Conservation (phyloP, 176 grass and related monocot species). For the Musa schizocarpa region DNA sequence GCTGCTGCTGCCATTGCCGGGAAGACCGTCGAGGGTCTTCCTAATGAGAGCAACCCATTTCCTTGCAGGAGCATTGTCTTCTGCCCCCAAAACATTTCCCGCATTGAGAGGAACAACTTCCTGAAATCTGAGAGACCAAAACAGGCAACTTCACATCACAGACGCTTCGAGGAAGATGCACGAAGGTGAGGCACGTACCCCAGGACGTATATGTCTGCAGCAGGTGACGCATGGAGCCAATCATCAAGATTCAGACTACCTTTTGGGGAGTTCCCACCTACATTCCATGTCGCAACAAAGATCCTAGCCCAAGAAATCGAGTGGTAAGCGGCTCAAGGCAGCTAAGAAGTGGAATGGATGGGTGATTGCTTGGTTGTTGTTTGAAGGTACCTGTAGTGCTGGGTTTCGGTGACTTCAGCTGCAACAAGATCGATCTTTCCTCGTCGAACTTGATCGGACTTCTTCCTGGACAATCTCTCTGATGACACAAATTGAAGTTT, state of each 20-base stretch:
- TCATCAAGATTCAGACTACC: conserved; percentile 61
- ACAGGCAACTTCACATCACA: conserved; percentile 4
- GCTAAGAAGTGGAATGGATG: background rate
- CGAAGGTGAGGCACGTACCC: conserved; percentile 37
- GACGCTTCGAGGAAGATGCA: background rate
- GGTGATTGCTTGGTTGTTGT: too few species aligned
- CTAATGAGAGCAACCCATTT: conserved; percentile 78
- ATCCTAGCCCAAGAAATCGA: conserved; percentile 30
- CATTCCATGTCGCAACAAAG: conserved; percentile 96
- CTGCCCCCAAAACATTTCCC: conserved; percentile 84
- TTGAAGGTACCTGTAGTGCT: conserved; percentile 45
- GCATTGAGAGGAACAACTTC: conserved; percentile 99
- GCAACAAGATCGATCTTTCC: conserved; percentile 47
- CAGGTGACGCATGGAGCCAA: conserved; percentile 66
- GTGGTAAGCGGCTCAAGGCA: background rate
- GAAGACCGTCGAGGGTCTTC: conserved; percentile 35
- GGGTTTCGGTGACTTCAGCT: conserved; percentile 47
- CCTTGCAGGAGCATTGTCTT: conserved; percentile 80
- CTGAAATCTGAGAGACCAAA: conserved; percentile 57
- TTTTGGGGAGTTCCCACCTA: conserved; percentile 68
- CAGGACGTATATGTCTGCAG: conserved; percentile 89
- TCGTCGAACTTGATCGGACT: conserved; percentile 3
- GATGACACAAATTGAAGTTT: background rate
- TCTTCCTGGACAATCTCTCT: conserved; percentile 1
- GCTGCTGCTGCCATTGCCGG: conserved; percentile 28